Evolutionary conservation across 305 asterid genomes (phyloP).

Genomic region (Withania somnifera): DNA sequence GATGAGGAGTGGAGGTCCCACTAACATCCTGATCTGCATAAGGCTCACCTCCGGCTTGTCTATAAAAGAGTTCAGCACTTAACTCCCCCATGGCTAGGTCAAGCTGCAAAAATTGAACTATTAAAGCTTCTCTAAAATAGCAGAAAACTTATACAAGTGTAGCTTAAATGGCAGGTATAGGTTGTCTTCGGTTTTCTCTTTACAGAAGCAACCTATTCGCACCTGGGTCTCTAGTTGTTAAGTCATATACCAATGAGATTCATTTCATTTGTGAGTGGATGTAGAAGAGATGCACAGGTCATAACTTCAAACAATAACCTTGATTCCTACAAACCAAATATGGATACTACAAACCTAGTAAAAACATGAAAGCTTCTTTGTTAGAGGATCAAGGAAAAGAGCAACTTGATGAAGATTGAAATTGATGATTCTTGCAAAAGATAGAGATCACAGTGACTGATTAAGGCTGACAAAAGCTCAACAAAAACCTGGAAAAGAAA

Average conservation of each 20-base stretch:
- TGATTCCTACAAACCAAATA: not conserved
- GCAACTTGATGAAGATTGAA: not conserved
- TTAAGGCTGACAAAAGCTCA: not conserved
- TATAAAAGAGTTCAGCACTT: slow-evolving; percentile 28
- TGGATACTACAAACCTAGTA: not conserved
- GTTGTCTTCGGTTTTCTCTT: not conserved
- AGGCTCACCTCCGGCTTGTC: slow-evolving; percentile 13
- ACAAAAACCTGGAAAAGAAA: not conserved
- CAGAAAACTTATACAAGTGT: not conserved
- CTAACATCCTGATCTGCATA: slow-evolving; percentile 41
- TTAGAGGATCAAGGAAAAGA: not conserved
- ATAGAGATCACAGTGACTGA: not conserved
- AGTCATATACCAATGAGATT: not conserved
- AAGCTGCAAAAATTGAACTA: slow-evolving; percentile 32
- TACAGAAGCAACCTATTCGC: not conserved
- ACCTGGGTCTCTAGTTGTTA: not conserved
- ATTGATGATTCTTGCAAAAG: not conserved
- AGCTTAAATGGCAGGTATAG: not conserved
- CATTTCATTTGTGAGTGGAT: not conserved
- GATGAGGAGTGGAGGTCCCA: slow-evolving; percentile 37
- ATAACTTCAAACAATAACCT: not conserved
- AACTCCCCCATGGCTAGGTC: slow-evolving; percentile 42
- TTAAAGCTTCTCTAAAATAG: not conserved
- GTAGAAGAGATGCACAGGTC: not conserved
- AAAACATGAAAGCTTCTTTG: not conserved